Conservation (phyloP, 352 stramenopile species). For the Globisporangium sylvaticum region DNA sequence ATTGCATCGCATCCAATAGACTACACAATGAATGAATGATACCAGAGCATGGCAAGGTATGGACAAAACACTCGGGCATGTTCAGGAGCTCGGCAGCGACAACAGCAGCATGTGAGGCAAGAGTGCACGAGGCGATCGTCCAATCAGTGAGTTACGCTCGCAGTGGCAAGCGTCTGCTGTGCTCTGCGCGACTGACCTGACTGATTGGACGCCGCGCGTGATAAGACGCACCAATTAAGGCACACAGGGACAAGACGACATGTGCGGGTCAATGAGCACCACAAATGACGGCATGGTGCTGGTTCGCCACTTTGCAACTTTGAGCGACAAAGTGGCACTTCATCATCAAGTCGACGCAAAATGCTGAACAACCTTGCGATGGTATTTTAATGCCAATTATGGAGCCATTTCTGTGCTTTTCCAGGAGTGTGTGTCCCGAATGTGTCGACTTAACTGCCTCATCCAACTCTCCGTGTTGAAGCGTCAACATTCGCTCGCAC, state of each 20-base stretch:
- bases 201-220: conserved; percentile 8
- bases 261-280: too few species aligned
- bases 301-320: neutral
- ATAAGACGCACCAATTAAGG: conserved; percentile 1
- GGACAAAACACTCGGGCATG: too few species aligned
- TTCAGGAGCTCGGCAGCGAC: neutral
- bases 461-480: neutral
- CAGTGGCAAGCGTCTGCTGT: neutral
- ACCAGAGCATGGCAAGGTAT: neutral
- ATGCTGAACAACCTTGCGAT: too few species aligned
- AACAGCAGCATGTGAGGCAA: neutral
- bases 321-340: neutral
- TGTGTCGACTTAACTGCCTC: too few species aligned
- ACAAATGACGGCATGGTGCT: too few species aligned
- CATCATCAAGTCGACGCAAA: too few species aligned
- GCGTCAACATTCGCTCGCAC: neutral
- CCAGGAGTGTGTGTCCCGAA: too few species aligned
- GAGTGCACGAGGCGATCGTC: neutral
- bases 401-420: too few species aligned
- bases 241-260: neutral
- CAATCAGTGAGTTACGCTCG: neutral
- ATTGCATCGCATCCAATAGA: neutral
- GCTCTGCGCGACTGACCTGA: neutral
- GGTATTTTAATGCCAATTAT: too few species aligned
- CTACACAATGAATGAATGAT: neutral